These are phyloP conservation scores for Trichophyton verrucosum DNA, from an alignment of 2,329 filamentous ascomycete genomes.

Conservation along the genomic window DNA sequence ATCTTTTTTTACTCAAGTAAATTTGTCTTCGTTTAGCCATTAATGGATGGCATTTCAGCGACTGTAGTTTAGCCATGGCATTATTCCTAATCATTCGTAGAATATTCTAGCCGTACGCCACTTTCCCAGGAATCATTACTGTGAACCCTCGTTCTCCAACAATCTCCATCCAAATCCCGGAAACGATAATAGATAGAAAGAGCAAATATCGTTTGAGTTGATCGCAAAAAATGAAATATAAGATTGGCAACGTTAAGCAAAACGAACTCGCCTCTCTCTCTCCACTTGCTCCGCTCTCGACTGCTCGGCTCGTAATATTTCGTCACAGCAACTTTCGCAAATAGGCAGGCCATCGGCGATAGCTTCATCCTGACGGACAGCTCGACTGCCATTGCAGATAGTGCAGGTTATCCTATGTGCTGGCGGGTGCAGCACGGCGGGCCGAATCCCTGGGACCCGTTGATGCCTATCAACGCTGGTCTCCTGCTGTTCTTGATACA, in stretches of 20 bases:
- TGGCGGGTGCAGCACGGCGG: not conserved
- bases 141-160: too few relatives aligned
- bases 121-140: too few relatives aligned
- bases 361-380: conserved; percentile 1
- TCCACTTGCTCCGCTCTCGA: not conserved
- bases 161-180: too few relatives aligned
- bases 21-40: too few relatives aligned
- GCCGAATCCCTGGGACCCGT: not conserved
- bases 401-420: not conserved
- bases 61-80: too few relatives aligned
- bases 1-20: too few relatives aligned
- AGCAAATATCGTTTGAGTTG: too few relatives aligned
- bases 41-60: too few relatives aligned
- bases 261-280: not conserved
- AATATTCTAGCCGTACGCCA: too few relatives aligned
- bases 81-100: too few relatives aligned
- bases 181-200: too few relatives aligned
- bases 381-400: not conserved
- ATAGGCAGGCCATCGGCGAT: conserved; percentile 4
- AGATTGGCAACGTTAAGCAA: not conserved
- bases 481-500: not conserved
- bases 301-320: conserved; percentile 4
- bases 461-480: not conserved
- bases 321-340: conserved; percentile 6
- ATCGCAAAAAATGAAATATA: too few relatives aligned